These are phyloP conservation scores for Lachancea dasiensis DNA, from an alignment of 805 yeast genomes.

Conservation along the genomic window DNA sequence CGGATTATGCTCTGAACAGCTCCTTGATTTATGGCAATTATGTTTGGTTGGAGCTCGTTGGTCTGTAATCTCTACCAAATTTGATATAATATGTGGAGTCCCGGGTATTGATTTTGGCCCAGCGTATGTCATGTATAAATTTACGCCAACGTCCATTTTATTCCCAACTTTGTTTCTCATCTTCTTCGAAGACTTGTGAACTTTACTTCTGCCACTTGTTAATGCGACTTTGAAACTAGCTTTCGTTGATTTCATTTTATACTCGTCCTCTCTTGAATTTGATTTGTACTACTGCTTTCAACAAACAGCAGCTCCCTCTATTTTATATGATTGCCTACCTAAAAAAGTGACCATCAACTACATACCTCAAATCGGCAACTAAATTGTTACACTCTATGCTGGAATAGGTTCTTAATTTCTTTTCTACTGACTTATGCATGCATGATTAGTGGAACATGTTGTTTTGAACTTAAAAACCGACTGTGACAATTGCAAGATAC, in stretches of 20 bases:
- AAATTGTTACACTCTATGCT: too few relatives aligned
- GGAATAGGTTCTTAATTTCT: too few relatives aligned
- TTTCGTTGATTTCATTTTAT: slow-evolving; percentile 5
- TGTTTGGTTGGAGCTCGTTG: too few relatives aligned
- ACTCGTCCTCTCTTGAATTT: neutral
- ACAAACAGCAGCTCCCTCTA: neutral
- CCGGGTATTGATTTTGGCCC: slow-evolving; percentile 2
- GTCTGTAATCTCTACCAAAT: neutral
- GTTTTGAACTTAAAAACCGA: too few relatives aligned
- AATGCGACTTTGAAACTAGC: slow-evolving; percentile 7
- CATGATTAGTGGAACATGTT: too few relatives aligned
- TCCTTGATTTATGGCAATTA: too few relatives aligned
- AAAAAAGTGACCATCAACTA: too few relatives aligned
- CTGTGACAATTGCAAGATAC: too few relatives aligned
- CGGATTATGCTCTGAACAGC: too few relatives aligned
- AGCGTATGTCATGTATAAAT: slow-evolving; percentile 6
- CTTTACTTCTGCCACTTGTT: neutral
- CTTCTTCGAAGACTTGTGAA: neutral
- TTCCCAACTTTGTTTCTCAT: neutral
- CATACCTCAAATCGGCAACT: too few relatives aligned
- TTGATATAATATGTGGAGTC: slow-evolving; percentile 3
- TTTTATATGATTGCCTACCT: too few relatives aligned
- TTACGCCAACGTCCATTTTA: neutral
- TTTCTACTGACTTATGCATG: too few relatives aligned
- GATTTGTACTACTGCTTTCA: neutral